Conservation (phyloP, 2,329 filamentous ascomycete species). For the Xylariaceae sp. region DNA sequence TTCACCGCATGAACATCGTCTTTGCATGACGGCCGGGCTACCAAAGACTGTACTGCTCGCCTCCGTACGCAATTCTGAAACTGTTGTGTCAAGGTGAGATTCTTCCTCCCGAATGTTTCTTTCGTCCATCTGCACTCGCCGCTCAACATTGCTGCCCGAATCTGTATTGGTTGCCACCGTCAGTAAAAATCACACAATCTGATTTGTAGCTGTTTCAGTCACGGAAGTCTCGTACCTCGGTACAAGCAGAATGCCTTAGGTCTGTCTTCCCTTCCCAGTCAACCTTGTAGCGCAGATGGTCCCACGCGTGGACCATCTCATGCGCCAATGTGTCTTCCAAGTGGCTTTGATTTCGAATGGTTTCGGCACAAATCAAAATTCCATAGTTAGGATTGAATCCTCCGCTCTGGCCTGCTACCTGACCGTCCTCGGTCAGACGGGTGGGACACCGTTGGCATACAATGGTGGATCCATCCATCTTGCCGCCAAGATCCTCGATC, state of each 20-base stretch:
- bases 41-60: constrained; percentile 76
- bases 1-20: constrained; percentile 82
- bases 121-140: constrained; percentile 90
- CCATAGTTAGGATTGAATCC: constrained; percentile 86
- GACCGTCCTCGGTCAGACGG: constrained; percentile 53
- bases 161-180: constrained; percentile 48
- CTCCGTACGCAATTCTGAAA: constrained; percentile 88
- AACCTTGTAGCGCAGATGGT: constrained; percentile 87
- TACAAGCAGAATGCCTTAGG: constrained; percentile 86
- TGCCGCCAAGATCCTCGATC: constrained; percentile 74
- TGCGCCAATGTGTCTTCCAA: constrained; percentile 93
- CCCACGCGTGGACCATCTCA: constrained; percentile 97
- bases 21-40: constrained; percentile 74
- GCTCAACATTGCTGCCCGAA: constrained; percentile 86
- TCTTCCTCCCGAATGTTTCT: constrained; percentile 79
- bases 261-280: constrained; percentile 70
- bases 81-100: constrained; percentile 88
- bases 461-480: constrained; percentile 72
- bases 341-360: constrained; percentile 75
- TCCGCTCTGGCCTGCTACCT: constrained; percentile 65
- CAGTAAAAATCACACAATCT: neutral
- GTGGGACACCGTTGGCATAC: constrained; percentile 75
- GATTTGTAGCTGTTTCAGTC: neutral
- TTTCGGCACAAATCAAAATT: constrained; percentile 90
- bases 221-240: constrained; percentile 62